Conservation (phyloP, 2,329 filamentous ascomycete genomes). For the Cladosporium sphaerospermum region DNA sequence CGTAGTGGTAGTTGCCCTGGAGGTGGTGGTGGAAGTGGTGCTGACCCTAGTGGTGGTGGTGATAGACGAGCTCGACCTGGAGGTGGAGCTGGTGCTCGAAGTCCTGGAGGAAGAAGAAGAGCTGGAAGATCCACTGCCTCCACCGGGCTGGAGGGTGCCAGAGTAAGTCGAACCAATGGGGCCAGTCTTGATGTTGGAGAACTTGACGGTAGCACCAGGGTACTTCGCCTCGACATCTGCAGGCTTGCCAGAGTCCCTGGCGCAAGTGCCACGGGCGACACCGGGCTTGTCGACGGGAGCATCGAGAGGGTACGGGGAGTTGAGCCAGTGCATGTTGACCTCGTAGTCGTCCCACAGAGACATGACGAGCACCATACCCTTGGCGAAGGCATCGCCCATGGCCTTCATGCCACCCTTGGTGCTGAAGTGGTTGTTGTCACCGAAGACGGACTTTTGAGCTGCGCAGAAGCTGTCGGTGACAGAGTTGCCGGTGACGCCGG, state of each 20-base stretch:
- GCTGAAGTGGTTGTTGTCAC: conserved; percentile 43
- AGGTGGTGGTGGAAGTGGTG: not conserved
- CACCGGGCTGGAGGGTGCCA: conserved; percentile 3
- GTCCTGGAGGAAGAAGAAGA: conserved; percentile 16
- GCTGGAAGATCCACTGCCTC: conserved; percentile 2
- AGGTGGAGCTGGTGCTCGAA: not conserved
- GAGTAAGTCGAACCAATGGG: conserved; percentile 51
- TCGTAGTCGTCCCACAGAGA: conserved; percentile 61
- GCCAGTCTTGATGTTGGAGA: conserved; percentile 55
- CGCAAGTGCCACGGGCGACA: conserved; percentile 49
- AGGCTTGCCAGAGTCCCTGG: conserved; percentile 48
- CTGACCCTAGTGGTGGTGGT: not conserved
- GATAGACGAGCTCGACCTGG: not conserved
- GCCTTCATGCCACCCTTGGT: conserved; percentile 49
- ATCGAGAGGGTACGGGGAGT: conserved; percentile 35
- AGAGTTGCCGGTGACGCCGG: conserved; percentile 46
- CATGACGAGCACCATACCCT: conserved; percentile 61
- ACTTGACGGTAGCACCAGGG: conserved; percentile 47
- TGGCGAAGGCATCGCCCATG: conserved; percentile 50
- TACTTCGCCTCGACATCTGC: conserved; percentile 42
- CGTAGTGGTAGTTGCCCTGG: conserved; percentile 2
- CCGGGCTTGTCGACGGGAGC: conserved; percentile 24
- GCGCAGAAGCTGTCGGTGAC: conserved; percentile 55
- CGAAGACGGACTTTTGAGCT: conserved; percentile 26
- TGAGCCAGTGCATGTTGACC: conserved; percentile 68